Base-by-base conservation (phyloP, 179 eudicot genomes). In the Amaranthus tricolor region DNA sequence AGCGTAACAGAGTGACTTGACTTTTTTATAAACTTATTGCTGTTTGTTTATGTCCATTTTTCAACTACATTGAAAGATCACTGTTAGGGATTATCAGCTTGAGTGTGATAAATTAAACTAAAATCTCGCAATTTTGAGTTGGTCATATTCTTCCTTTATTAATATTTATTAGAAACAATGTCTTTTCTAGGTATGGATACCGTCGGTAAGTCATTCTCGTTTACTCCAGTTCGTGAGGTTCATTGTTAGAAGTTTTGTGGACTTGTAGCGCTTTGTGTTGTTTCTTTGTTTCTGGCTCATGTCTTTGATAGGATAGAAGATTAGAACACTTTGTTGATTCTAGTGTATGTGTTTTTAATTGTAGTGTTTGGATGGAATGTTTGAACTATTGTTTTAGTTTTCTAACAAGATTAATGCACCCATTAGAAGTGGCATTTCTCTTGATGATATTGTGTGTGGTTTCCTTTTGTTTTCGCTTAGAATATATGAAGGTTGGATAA, bases 21-120 rank as follows among this genome's bases (percentile, higher is more conserved):
- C 3, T 31, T 31, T n/a, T 31, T 31, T 31, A 31, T 31, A 31
- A 31, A 31, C 40, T 2, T 66, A 66, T 52, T 68, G 89, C n/a
- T n/a, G n/a, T n/a, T n/a, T n/a, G n/a, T 47, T 45, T 17, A 6
- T 49, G 14, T 40, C 24, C 53, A 63, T 15, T 63, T 31, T 63
- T 43, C 17, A 2, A 14, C 50, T 40, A 43, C 16, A 21, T 44
- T 15, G 67, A 44, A 63, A 31, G 40, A 31, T 31, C 40, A 31
- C 40, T 31, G 4, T 63, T 13, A 40, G 67, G n/a, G 0, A 44
- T 16, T 40, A 40, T 5, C 48, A 40, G 51, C 20, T 63, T 5
- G 40, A 31, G 40, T 31, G 40, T 31, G 40, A 31, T 63, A 44
- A 4, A 63, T 43, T 6, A 31, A 9, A 62, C 15, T 13, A 12